Evolutionary conservation across 352 stramenopile genomes (phyloP), one percentile per base, ranked within the genome.

Genomic region (Pythium dissimile): DNA sequence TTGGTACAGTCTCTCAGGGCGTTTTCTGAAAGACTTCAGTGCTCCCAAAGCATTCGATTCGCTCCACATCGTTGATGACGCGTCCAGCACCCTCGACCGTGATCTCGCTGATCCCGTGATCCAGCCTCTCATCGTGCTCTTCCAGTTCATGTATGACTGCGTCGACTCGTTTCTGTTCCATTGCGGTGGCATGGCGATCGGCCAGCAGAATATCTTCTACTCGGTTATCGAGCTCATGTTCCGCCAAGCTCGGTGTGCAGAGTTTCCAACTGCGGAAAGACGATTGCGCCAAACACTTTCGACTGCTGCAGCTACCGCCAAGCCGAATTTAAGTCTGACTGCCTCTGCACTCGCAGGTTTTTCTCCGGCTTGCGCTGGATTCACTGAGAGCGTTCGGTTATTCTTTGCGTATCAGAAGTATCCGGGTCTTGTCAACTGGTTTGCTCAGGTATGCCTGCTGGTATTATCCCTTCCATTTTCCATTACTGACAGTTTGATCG

Each of bases 391-490:
- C 54, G 71, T 91, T 11, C 78, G 86, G 24, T 58, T 90, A 0
- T 95, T 91, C 57, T 95, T 94, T 45, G 82, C 86, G 10, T 77
- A 73, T 5, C 80, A 92, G 43, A 90, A 91, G 47, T 92, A 92
- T 28, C 84, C 86, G 20, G 88, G 80, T 30, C 71, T 95, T 23
- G 49, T 95, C 1, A 67, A 88, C 42, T 95, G 86, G 86, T 91
- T 94, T 56, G 80, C 80, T 31, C 74, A 86, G 78, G 85, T 93
- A 71, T 26, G 58, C n/a, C n/a, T n/a, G n/a, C n/a, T n/a, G n/a
- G 50, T 13, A 32, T 20, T 2, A n/a, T 39, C 6, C 21, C 10
- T 23, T 1, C 26, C 23, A 32, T 38, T 3, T 46, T 47, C 9
- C 41, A 16, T 31, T 7, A 50, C 20, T 24, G 45, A 21, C 11